Evolutionary conservation across 2,329 filamentous ascomycete genomes (phyloP).

Genomic region (Cryphonectria carpinicola): DNA sequence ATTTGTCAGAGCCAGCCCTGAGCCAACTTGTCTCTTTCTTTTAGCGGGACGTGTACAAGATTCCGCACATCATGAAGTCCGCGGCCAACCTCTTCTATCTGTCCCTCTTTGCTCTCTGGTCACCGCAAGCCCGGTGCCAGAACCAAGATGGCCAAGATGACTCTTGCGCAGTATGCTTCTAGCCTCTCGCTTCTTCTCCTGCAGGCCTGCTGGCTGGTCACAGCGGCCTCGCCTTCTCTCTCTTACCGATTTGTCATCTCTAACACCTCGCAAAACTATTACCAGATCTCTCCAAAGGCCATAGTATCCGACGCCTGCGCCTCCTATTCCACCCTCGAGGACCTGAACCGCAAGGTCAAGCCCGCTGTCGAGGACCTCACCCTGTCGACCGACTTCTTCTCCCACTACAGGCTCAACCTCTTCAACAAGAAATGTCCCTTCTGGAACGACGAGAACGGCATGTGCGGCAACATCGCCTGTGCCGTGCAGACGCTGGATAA

Average conservation of each 20-base stretch:
- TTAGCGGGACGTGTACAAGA: slow-evolving; percentile 17
- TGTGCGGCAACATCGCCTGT: slow-evolving; percentile 97
- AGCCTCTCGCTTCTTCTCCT: slow-evolving; percentile 30
- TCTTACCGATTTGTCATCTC: slow-evolving; percentile 37
- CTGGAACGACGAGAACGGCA: slow-evolving; percentile 89
- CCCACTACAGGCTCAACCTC: slow-evolving; percentile 92
- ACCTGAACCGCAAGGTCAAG: slow-evolving; percentile 76
- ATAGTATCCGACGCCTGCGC: slow-evolving; percentile 95
- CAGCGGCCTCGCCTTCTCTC: slow-evolving; percentile 30
- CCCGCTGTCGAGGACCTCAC: slow-evolving; percentile 82
- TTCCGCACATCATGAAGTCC: slow-evolving; percentile 51
- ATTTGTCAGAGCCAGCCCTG: slow-evolving; percentile 10
- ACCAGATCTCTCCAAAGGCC: slow-evolving; percentile 81
- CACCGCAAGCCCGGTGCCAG: slow-evolving; percentile 51
- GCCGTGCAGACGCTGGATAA: slow-evolving; percentile 94
- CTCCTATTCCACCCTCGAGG: slow-evolving; percentile 88
- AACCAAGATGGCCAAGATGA: slow-evolving; percentile 45
- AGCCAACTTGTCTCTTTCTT: not conserved
- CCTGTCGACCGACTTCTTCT: slow-evolving; percentile 92
- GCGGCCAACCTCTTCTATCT: slow-evolving; percentile 60
- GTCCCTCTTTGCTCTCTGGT: slow-evolving; percentile 60
- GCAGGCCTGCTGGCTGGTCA: slow-evolving; percentile 32
- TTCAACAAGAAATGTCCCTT: slow-evolving; percentile 96
- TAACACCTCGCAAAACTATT: slow-evolving; percentile 41
- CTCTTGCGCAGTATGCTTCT: slow-evolving; percentile 54